Base-by-base conservation (phyloP, 192 early-diverging fungal species). In the Coemansia sp. region DNA sequence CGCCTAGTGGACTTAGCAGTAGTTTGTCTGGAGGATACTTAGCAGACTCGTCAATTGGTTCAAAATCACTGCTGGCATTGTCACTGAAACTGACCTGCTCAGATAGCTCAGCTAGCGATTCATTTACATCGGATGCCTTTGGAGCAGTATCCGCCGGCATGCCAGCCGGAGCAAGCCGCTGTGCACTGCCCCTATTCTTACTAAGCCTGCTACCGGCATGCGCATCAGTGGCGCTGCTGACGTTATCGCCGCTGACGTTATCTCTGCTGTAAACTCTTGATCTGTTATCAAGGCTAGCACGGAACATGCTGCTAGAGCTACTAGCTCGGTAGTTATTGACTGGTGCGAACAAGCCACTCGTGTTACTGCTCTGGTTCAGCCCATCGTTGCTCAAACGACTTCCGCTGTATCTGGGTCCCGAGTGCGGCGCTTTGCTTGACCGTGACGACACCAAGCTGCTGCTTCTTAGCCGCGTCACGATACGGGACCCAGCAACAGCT, bases 331-430 rank as follows among this genome's bases (percentile, higher is more conserved):
- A 57, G 38, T 26, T 46, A 43, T 65, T 75, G 20, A 69, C 72
- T 0, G 72, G 72, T 4, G 66, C 66, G 42, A 75, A 69, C 16
- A 61, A 23, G 23, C 53, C 63, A 45, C 58, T 47, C 2, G 52
- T 42, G 40, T 50, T 53, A 50, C 50, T 49, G 57, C 57, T n/a
- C 16, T 8, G 31, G 14, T 43, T 47, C 33, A 18, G 28, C 9
- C 39, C 39, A 40, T 40, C 45, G 39, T 23, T 38, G 57, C 46
- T 41, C 16, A 40, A 19, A 38, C 42, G n/a, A 21, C 57, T 31
- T 13, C 47, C 53, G 14, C 36, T 55, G 20, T 35, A 45, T 33
- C 28, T 35, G 14, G 40, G 19, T 12, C 44, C 41, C 14, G 30
- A 26, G 4, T 30, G 48, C 48, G n/a, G 4, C 2, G 23, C 21